These are phyloP conservation scores for Rhamnella rubrinervis DNA, from an alignment of 331 rosid species.

Conservation along the genomic window DNA sequence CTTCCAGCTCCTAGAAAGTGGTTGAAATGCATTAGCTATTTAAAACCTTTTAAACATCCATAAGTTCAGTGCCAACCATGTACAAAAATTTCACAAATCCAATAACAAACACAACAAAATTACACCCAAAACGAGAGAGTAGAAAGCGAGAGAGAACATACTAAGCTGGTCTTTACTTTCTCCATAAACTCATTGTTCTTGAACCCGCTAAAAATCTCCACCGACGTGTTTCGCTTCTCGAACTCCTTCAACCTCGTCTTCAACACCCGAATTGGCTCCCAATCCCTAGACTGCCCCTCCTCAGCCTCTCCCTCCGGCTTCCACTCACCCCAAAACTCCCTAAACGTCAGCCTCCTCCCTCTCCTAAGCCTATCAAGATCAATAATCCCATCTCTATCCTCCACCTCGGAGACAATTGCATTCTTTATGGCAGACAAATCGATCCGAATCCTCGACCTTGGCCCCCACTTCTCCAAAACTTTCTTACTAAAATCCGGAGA, in stretches of 20 bases:
- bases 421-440: slow-evolving; percentile 78
- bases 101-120: neutral
- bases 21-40: neutral
- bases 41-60: neutral
- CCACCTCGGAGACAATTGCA: slow-evolving; percentile 77
- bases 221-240: slow-evolving; percentile 69
- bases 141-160: slow-evolving; percentile 30
- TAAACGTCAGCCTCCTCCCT: slow-evolving; percentile 46
- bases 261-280: slow-evolving; percentile 92
- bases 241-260: slow-evolving; percentile 79
- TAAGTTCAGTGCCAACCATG: neutral
- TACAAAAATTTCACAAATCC: neutral
- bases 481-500: slow-evolving; percentile 89
- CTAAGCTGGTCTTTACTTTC: slow-evolving; percentile 86
- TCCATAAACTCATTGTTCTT: slow-evolving; percentile 80
- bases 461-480: slow-evolving; percentile 89
- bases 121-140: neutral
- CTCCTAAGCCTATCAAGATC: slow-evolving; percentile 51
- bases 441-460: slow-evolving; percentile 73
- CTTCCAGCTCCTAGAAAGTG: neutral
- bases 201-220: slow-evolving; percentile 65
- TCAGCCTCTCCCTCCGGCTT: slow-evolving; percentile 49
- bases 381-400: slow-evolving; percentile 32
- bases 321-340: slow-evolving; percentile 86
- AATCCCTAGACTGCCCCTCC: slow-evolving; percentile 45